Evolutionary conservation across 1,139 yeast species (phyloP), one percentile per base, ranked within the genome.

Genomic region (Ogataea hybrid): DNA sequence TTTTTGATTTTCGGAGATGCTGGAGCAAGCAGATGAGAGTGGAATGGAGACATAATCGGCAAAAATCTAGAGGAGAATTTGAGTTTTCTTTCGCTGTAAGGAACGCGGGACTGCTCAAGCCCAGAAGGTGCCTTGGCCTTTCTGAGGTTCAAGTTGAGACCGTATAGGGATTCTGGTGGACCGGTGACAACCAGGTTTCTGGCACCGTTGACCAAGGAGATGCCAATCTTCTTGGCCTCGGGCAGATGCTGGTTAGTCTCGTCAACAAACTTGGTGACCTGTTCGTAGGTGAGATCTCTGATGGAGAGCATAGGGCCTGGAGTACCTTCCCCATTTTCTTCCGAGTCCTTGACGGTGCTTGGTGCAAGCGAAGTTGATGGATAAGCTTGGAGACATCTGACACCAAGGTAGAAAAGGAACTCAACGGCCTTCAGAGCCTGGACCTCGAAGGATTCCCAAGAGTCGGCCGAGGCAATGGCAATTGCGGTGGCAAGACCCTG

Each of bases 81-180:
- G 67, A 90, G 78, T 69, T 92, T 92, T 71, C 99, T 81, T 75
- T 92, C 89, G 53, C 92, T 82, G 70, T 72, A 77, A 45, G 99
- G 99, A 48, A 89, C 77, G 70, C 98, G 81, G 46, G 96, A 84
- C 73, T 92, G 98, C 61, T 90, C 96, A 58, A 88, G 77, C 40
- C 97, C 97, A 42, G 92, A 73, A 45, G 95, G 87, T 39, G 97
- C 97, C 72, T 92, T 92, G 51, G 89, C 86, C 69, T 88, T 87
- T 75, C 98, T 84, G 64, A 92, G 75, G 47, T 92, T 78, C 62
- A 92, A 75, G 69, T 90, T 90, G 59, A 92, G 79, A 73, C 99
- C 99, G 59, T 92, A 92, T 54, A 92, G 75, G n/a, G 97, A 89
- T 73, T 89, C 96, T 43, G 98, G 97, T 41, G 98, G 98, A 65